Base-by-base conservation (phyloP, 257 asterid genomes). In the Solanum medicagineum region DNA sequence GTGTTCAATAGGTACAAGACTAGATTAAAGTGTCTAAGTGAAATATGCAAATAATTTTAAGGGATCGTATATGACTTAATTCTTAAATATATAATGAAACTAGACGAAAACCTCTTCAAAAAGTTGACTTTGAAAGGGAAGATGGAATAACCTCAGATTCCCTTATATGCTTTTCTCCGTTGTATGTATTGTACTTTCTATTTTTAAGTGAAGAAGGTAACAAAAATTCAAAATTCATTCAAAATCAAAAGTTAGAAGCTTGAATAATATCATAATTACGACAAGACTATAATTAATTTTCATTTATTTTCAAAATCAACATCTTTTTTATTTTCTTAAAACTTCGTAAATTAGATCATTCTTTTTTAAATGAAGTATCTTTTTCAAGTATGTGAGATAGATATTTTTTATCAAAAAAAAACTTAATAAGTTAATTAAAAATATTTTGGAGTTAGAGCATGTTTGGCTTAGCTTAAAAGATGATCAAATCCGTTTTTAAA, bases 1-100 rank as follows among this genome's bases (percentile, higher is more conserved):
- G 4, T 32, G 36, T 32, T 32, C 3, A 32, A 32, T 32, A 32
- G 4, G 3, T 32, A 32, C 36, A 32, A 32, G 0, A 32, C 0
- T 32, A 32, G 36, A 32, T 32, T 32, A 32, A 32, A 32, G 36
- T 32, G 4, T 32, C 0, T 32, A 32, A 32, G 4, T 32, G 36
- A 32, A 32, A 32, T 32, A 32, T 32, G 4, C 29, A 2, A 32
- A 0, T 29, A 29, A 29, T 0, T 29, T 29, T 2, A 29, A 29
- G 0, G 32, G 3, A 0, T 2, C 3, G 32, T 0, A 29, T 2
- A 2, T 29, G 32, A 29, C 0, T 29, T 29, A 29, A 29, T 2
- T 29, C 32, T 29, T 29, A 29, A 2, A 29, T 2, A 29, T 29
- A 57, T 11, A 62, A 22, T 62, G 22, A 15, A 66, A 66, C 13